Conservation (phyloP, 73 alveolate genomes). For the Blepharisma stoltei region DNA sequence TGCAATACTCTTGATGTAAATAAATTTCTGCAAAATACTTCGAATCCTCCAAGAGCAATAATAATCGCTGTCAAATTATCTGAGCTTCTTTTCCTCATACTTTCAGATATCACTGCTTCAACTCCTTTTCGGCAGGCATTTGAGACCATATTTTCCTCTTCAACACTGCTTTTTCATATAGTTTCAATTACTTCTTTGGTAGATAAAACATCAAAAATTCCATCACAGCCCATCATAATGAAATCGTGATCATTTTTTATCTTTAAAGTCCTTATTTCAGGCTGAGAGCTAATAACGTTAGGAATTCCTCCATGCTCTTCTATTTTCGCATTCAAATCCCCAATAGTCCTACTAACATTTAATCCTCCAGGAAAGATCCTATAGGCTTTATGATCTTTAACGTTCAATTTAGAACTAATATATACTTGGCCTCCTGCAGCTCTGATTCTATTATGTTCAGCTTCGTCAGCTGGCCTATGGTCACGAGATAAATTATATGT, state of each 20-base stretch:
- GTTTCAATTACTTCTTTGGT: slow-evolving; percentile 52
- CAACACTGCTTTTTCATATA: not conserved
- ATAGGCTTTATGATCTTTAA: not conserved
- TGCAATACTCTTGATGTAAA: no score
- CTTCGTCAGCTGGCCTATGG: slow-evolving; percentile 87
- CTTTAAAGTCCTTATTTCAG: slow-evolving; percentile 85
- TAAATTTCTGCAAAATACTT: no score
- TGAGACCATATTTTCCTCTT: no score
- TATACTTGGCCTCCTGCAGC: slow-evolving; percentile 89
- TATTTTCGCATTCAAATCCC: slow-evolving; percentile 94
- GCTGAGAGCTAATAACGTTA: slow-evolving; percentile 86
- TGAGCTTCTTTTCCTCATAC: not conserved
- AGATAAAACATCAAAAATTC: slow-evolving; percentile 54
- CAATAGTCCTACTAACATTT: slow-evolving; percentile 92
- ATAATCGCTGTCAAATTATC: slow-evolving; percentile 1
- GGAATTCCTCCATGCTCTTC: slow-evolving; percentile 95
- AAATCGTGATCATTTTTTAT: slow-evolving; percentile 68
- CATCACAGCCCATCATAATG: slow-evolving; percentile 59
- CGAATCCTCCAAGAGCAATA: slow-evolving; percentile 19
- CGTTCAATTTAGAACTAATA: not conserved
- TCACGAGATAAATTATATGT: slow-evolving; percentile 74
- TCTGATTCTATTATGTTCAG: slow-evolving; percentile 81
- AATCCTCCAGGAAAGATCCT: slow-evolving; percentile 89
- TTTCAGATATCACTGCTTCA: not conserved
- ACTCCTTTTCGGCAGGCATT: not conserved